These are phyloP conservation scores for Emericellopsis terricola DNA, from an alignment of 495 filamentous ascomycete genomes.

Conservation along the genomic window DNA sequence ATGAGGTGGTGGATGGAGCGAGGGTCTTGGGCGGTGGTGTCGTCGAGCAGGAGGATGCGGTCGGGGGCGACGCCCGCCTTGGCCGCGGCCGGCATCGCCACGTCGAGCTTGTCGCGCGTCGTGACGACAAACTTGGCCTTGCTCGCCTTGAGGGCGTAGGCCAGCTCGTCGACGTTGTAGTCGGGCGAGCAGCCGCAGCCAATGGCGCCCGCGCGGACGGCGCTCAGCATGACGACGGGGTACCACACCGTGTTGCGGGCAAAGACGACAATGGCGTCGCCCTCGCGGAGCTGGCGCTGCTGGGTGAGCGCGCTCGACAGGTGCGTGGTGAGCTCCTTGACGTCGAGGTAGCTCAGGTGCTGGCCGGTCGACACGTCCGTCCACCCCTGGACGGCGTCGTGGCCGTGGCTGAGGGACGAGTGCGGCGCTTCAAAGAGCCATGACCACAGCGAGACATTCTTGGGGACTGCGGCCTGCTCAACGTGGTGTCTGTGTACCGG, in stretches of 20 bases:
- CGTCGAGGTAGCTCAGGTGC: conserved; percentile 30
- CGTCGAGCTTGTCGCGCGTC: background rate
- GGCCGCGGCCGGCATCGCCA: background rate
- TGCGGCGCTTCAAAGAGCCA: conserved; percentile 32
- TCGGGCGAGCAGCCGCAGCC: background rate
- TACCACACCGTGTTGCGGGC: background rate
- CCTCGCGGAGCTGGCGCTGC: conserved; percentile 17
- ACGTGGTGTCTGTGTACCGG: background rate
- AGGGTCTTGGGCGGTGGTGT: background rate
- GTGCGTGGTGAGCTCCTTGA: conserved; percentile 30
- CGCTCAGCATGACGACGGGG: background rate
- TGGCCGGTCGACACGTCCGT: conserved; percentile 36
- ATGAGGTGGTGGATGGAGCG: background rate
- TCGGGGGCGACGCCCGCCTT: background rate
- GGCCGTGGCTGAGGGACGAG: conserved; percentile 13
- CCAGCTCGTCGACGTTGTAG: background rate
- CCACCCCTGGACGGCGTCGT: conserved; percentile 28
- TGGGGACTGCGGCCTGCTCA: conserved; percentile 23
- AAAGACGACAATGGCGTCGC: background rate
- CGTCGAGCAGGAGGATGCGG: background rate
- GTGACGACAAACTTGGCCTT: background rate
- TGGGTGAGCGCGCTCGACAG: conserved; percentile 38
- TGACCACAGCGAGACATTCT: conserved; percentile 35
- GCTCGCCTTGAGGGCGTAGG: background rate
- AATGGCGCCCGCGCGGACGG: background rate